These are phyloP conservation scores for Aspergillus sp. DNA, from an alignment of 2,329 filamentous ascomycete genomes.

Conservation along the genomic window DNA sequence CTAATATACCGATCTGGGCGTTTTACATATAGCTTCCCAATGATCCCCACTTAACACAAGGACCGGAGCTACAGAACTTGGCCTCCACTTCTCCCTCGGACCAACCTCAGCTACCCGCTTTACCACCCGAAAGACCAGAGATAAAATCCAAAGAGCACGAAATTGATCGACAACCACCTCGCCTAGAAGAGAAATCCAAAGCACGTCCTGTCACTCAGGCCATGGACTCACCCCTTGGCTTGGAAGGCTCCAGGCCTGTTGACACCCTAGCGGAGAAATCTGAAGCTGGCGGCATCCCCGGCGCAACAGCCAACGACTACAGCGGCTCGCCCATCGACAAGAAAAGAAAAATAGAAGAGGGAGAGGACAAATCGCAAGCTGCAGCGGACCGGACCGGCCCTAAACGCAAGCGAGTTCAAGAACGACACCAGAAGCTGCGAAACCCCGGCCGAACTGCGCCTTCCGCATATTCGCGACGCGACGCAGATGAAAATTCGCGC, in stretches of 20 bases:
- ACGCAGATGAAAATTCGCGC: constrained; percentile 25
- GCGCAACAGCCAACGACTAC: not conserved
- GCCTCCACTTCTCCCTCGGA: not conserved
- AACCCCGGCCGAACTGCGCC: constrained; percentile 38
- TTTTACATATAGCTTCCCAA: constrained; percentile 6
- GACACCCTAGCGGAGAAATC: not conserved
- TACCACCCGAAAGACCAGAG: not conserved
- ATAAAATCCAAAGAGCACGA: not conserved
- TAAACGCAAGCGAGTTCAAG: constrained; percentile 41
- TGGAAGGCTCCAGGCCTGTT: not conserved
- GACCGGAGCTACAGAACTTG: constrained; percentile 1
- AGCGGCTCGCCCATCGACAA: constrained; percentile 22
- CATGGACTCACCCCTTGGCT: constrained; percentile 1
- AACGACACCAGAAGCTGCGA: constrained; percentile 38
- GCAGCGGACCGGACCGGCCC: constrained; percentile 29
- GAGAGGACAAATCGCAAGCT: constrained; percentile 23
- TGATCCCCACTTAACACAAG: constrained; percentile 2
- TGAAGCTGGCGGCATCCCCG: not conserved
- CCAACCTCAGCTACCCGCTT: not conserved
- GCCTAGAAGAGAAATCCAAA: not conserved
- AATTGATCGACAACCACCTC: not conserved
- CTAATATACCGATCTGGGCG: not conserved
- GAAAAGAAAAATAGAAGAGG: constrained; percentile 30
- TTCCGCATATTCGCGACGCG: constrained; percentile 42
- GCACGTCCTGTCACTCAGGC: not conserved